These are phyloP conservation scores for Cucumis melo DNA, from an alignment of 306 rosid genomes.

Conservation along the genomic window DNA sequence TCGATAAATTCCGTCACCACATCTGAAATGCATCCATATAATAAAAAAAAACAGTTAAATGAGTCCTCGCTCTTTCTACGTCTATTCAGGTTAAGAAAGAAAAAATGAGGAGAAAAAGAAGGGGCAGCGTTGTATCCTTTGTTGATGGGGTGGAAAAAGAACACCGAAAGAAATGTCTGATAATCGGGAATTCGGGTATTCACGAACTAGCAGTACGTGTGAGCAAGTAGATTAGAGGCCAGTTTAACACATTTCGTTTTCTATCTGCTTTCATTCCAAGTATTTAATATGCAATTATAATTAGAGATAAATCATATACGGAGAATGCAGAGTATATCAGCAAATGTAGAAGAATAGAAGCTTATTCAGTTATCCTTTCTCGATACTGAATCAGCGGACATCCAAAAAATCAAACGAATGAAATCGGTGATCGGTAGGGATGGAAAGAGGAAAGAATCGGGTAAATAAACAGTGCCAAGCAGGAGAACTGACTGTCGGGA, in stretches of 20 bases:
- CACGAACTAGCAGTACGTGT: not conserved
- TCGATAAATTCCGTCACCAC: slow-evolving; percentile 89
- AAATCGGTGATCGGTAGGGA: not conserved
- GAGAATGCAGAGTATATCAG: not conserved
- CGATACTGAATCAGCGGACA: not conserved
- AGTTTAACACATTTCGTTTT: not conserved
- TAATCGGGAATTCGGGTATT: not conserved
- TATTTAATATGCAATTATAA: not conserved
- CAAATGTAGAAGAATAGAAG: not conserved
- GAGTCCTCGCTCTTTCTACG: not conserved
- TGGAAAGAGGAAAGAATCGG: not conserved
- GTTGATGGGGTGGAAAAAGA: not conserved
- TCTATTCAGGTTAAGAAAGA: not conserved
- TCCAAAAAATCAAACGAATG: not conserved
- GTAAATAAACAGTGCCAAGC: not conserved
- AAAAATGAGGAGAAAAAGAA: not conserved
- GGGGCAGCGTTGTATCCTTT: not conserved
- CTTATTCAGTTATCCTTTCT: not conserved
- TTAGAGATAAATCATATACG: not conserved
- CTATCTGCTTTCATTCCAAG: not conserved
- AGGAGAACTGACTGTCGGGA: slow-evolving; percentile 35
- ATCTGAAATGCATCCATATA: slow-evolving; percentile 39
- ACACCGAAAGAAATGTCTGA: not conserved
- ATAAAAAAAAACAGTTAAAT: not conserved
- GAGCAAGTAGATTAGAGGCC: not conserved